Evolutionary conservation across 345 rosid species (phyloP).

Genomic region (Bruguiera gymnorhiza): DNA sequence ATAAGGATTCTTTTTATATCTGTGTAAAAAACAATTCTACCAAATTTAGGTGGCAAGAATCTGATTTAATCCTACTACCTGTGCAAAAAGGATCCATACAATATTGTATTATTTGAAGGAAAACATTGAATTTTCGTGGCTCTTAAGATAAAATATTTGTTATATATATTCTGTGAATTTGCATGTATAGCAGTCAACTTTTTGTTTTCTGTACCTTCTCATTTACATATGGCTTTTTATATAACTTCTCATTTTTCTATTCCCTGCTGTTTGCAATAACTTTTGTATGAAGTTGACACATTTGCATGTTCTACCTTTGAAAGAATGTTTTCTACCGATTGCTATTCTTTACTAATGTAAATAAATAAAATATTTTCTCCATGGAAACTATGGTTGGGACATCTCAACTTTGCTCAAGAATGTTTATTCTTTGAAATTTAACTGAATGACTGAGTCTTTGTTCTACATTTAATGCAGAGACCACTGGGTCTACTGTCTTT

Average conservation of each 20-base stretch:
- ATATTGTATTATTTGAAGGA: background rate
- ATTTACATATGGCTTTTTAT: background rate
- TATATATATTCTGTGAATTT: background rate
- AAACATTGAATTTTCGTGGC: background rate
- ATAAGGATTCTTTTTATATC: background rate
- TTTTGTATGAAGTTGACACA: background rate
- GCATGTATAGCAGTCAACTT: background rate
- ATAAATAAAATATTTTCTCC: background rate
- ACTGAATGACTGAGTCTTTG: background rate
- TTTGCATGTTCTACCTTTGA: background rate
- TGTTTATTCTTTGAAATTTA: background rate
- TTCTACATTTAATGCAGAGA: conserved; percentile 52
- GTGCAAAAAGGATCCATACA: background rate
- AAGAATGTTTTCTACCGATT: background rate
- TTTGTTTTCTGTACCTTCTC: background rate
- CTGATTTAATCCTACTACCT: background rate
- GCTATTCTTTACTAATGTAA: background rate
- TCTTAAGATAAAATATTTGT: background rate
- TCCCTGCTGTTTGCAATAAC: background rate
- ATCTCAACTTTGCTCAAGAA: background rate
- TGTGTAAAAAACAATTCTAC: background rate
- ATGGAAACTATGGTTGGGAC: background rate
- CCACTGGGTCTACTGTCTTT: conserved; percentile 88
- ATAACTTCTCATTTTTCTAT: background rate
- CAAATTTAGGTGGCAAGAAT: background rate